Percentiles rank a stretch among this genome's conserved stretches.
phyloP scores from a whole-genome alignment of 805 yeast genomes.

The Schizosaccharomyces octosporus region DNA sequence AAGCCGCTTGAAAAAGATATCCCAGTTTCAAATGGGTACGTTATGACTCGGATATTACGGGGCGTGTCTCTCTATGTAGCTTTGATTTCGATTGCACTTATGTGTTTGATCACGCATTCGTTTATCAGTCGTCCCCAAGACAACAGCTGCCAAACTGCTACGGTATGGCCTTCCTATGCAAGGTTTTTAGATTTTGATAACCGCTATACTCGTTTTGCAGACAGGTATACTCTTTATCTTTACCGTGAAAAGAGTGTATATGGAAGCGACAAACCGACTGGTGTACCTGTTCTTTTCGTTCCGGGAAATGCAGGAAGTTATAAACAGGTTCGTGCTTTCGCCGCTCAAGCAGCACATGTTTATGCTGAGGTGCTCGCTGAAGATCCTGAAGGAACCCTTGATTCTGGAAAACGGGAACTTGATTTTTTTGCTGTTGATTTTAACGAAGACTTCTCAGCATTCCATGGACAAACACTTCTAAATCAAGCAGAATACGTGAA shows the following conservation, averaged over 20 bases:
- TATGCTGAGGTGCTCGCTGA: conserved; percentile 10
- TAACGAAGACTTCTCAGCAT: conserved; percentile 87
- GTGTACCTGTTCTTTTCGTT: conserved; percentile 73
- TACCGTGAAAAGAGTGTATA: conserved; percentile 55
- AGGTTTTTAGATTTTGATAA: conserved; percentile 46
- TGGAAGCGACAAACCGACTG: conserved; percentile 23
- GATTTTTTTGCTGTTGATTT: conserved; percentile 86
- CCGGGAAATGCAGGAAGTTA: conserved; percentile 97
- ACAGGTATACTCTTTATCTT: conserved; percentile 60
- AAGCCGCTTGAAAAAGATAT: not conserved
- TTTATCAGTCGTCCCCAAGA: not conserved
- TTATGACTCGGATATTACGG: not conserved
- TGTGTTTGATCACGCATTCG: not conserved
- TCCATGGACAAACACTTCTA: conserved; percentile 76
- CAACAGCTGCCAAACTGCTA: conserved; percentile 11
- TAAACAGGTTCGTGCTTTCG: conserved; percentile 75
- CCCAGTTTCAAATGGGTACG: not conserved
- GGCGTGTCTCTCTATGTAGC: not conserved
- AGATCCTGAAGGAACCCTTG: not conserved
- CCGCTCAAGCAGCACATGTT: conserved; percentile 45
- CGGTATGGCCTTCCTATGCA: conserved; percentile 94
- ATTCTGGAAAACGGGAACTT: conserved; percentile 21
- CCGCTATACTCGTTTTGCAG: conserved; percentile 42
- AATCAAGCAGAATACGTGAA: conserved; percentile 86
- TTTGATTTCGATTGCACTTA: not conserved